Base-by-base conservation (phyloP, 768 basidiomycete species). In the Boletus eberwhitei region DNA sequence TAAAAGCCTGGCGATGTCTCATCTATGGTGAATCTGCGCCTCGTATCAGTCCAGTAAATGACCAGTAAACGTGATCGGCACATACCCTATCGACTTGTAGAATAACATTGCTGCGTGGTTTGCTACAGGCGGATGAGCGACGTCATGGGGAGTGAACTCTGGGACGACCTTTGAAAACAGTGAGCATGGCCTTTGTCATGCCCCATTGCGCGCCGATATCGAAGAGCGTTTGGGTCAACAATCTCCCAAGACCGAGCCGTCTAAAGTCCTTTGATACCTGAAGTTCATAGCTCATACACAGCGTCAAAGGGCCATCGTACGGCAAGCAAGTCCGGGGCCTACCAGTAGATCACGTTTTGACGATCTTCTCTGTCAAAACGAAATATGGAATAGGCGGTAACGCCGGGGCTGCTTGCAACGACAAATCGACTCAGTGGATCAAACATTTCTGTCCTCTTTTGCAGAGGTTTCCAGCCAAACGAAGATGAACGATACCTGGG, bases 151-250 rank as follows among this genome's bases (percentile, higher is more conserved):
- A 19, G 8, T 5, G 21, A 16, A 43, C 11, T 22, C 49, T 58
- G 32, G 13, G 5, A 54, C 70, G n/a, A 90, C 90, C 76, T 78
- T 83, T 85, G 59, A 93, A 78, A 2, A 84, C 87, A 0, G 91
- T 93, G 16, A 93, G 77, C 76, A 86, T 80, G 26, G 88, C 68
- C 64, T 86, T 90, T 37, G 81, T 71, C 85, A 93, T 87, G 3
- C 64, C 55, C 73, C 77, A 87, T 38, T 61, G 65, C 14, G 61
- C 62, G 7, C 80, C 84, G 16, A 92, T 78, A 8, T 69, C 70
- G 21, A 70, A 70, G 19, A 93, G 69, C 21, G 71, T 68, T 3
- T 74, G 69, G 65, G 85, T 74, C 46, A 93, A 65, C 21, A 67
- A 61, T 54, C 70, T 79, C 1, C 90, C 91, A 1, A 89, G 67